Evolutionary conservation across 1,139 yeast species (phyloP).

Genomic region (Geotrichum candidum): DNA sequence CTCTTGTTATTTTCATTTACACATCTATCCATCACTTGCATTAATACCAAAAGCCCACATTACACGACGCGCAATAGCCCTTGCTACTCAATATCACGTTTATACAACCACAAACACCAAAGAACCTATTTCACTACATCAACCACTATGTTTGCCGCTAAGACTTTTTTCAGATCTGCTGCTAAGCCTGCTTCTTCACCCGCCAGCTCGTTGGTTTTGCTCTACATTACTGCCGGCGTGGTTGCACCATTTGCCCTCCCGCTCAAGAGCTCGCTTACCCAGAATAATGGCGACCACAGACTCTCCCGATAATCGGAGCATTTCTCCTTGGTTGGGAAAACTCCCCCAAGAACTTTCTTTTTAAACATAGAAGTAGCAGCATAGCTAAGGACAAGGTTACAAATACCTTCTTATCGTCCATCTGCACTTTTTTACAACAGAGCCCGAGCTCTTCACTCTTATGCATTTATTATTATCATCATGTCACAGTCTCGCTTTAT

Average conservation of each 20-base stretch:
- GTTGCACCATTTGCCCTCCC: slow-evolving; percentile 16
- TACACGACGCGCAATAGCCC: neutral
- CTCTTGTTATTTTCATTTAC: neutral
- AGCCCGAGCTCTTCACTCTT: neutral
- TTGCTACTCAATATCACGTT: neutral
- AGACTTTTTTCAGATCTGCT: neutral
- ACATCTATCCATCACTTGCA: neutral
- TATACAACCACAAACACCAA: neutral
- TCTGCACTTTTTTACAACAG: neutral
- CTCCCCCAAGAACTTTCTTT: no score
- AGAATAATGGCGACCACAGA: neutral
- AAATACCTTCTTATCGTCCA: neutral
- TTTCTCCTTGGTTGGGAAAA: neutral
- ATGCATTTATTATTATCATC: no score
- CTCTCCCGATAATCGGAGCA: neutral
- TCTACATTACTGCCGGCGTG: slow-evolving; percentile 15
- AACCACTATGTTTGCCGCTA: neutral
- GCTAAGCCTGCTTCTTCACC: slow-evolving; percentile 5
- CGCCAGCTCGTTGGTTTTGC: slow-evolving; percentile 10
- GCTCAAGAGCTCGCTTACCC: slow-evolving; percentile 8
- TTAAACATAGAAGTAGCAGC: neutral
- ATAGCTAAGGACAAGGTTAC: neutral
- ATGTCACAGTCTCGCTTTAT: neutral
- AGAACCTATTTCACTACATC: neutral
- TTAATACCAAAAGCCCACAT: neutral